Evolutionary conservation across 768 basidiomycete genomes (phyloP).

Genomic region (Boletus reticulatus): DNA sequence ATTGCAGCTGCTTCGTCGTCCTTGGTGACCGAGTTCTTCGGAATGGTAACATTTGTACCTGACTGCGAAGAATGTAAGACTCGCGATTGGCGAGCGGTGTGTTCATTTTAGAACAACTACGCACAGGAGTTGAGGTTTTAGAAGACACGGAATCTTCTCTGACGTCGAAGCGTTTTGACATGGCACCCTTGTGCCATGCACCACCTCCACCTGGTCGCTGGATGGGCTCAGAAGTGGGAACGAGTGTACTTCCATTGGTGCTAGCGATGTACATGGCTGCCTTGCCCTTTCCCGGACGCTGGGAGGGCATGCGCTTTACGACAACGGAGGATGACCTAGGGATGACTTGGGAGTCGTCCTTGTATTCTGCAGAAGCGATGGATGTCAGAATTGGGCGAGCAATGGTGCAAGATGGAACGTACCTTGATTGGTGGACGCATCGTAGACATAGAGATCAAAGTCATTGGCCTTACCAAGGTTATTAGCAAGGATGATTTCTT

Average conservation of each 20-base stretch:
- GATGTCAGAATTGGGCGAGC: background rate
- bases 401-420: conserved; percentile 7
- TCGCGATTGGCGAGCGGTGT: conserved; percentile 20
- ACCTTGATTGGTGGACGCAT: conserved; percentile 90
- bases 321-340: conserved; percentile 94
- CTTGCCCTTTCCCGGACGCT: conserved; percentile 78
- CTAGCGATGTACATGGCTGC: conserved; percentile 72
- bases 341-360: conserved; percentile 87
- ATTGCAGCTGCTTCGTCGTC: conserved; percentile 93
- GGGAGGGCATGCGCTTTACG: conserved; percentile 85
- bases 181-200: conserved; percentile 68
- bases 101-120: conserved; percentile 28
- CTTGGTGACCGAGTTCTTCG: conserved; percentile 45
- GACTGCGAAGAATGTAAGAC: conserved; percentile 32
- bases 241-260: conserved; percentile 35
- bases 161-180: conserved; percentile 89
- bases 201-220: conserved; percentile 37
- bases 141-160: conserved; percentile 56
- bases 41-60: conserved; percentile 33
- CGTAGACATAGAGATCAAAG: conserved; percentile 90
- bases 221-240: conserved; percentile 50
- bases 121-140: conserved; percentile 30
- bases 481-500: conserved; percentile 95
- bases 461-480: conserved; percentile 96
- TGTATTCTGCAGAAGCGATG: conserved; percentile 60